A percentile compares a stretch with the other conserved stretches of the same genome.
These are phyloP conservation scores for Carallia brachiata DNA, from an alignment of 345 rosid species.

Conservation along the genomic window DNA sequence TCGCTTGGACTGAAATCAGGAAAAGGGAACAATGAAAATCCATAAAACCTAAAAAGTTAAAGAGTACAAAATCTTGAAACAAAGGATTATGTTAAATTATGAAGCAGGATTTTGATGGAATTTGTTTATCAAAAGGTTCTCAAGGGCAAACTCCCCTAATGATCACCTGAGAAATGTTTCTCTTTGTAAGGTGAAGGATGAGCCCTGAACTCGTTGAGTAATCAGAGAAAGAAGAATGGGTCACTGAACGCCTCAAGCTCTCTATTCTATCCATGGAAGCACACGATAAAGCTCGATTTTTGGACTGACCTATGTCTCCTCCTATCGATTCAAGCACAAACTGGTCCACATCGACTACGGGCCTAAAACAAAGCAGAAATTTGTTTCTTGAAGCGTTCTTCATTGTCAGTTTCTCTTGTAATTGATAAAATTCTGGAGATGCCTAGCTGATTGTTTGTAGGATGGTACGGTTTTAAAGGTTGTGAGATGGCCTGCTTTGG, in stretches of 20 bases:
- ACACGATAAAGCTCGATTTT: neutral
- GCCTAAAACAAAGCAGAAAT: constrained; percentile 45
- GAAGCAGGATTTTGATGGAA: too few species aligned
- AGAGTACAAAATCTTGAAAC: neutral
- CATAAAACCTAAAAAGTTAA: neutral
- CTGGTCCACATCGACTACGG: constrained; percentile 35
- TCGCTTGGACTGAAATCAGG: constrained; percentile 24
- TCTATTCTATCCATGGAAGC: neutral
- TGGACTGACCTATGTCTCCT: constrained; percentile 1
- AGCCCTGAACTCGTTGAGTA: neutral
- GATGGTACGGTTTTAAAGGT: neutral
- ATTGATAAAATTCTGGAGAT: neutral
- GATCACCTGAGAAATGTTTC: constrained; percentile 31
- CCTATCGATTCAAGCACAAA: constrained; percentile 18
- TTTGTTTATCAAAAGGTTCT: too few species aligned
- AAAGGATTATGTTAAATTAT: too few species aligned
- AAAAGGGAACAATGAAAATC: neutral
- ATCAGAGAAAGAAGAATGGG: constrained; percentile 5
- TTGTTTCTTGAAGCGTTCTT: constrained; percentile 40
- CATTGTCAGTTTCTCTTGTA: neutral
- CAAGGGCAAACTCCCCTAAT: too few species aligned
- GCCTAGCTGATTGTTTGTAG: neutral
- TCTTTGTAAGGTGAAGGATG: constrained; percentile 18
- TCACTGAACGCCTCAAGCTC: neutral
- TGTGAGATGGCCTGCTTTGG: neutral